Evolutionary conservation across 495 filamentous ascomycete species (phyloP), one percentile per base, ranked within the genome.

Genomic region (Aspergillus nanangensis): DNA sequence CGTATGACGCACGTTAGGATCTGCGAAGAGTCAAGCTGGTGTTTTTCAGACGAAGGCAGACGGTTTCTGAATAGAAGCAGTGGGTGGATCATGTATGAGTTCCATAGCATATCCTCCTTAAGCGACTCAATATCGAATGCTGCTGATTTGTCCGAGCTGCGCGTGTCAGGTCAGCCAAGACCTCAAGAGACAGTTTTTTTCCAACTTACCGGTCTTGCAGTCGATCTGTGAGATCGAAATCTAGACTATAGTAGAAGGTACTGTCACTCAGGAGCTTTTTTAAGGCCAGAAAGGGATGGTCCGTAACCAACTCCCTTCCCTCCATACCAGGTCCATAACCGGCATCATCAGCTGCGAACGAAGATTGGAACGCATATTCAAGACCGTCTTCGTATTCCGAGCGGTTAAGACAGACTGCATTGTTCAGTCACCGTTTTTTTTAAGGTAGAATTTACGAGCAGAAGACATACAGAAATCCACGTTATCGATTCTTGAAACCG

Each of bases 191-290:
- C n/a, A n/a, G n/a, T n/a, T n/a, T n/a, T n/a, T n/a, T n/a, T n/a
- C n/a, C n/a, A n/a, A n/a, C 78, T 61, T 66, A 91, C 86, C 92
- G 84, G 55, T 96, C 85, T 66, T 98, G 93, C 51, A 96, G 71
- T 50, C 93, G 79, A 63, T 92, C 92, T 19, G 93, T 97, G 17
- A 98, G 77, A 63, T 97, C 91, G 60, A 98, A 98, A 67, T 97
- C 88, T 22, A 88, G 83, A 56, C 92, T 96, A 64, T 96, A 98
- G 62, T 97, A 97, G 60, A 98, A 98, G 10, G 85, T 95, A n/a
- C 94, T 90, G 66, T 93, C 87, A 50, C 88, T 82, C 17, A 98
- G 72, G 8, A 98, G 76, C 72, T 95, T 96, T 60, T 91, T 91
- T 39, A 98, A 55, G 31, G 91, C 88, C 42, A 87, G 61, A 57